Base-by-base conservation (phyloP, 495 filamentous ascomycete genomes). In the Lepraria neglecta region DNA sequence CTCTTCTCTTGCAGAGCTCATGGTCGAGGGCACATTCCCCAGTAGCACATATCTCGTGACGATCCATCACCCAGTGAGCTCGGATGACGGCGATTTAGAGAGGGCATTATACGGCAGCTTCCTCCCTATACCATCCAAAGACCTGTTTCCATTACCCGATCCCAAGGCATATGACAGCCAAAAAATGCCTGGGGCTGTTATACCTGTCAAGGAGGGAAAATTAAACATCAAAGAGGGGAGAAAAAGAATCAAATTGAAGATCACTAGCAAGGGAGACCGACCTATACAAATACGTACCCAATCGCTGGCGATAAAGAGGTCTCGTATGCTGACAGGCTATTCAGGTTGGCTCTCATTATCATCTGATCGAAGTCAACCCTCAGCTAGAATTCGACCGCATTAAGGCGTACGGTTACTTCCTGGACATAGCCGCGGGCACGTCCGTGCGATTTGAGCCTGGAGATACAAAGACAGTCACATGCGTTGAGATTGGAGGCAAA, bases 371-470 rank as follows among this genome's bases (percentile, higher is more conserved):
- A 77, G 87, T 84, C 24, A 98, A 98, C 70, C 89, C 92, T 24
- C 83, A 87, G 72, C 77, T 98, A 58, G 84, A 89, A 69, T 98
- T 98, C 72, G 94, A 98, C 72, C 88, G 94, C n/a, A 72, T 83
- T 31, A 82, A 83, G 54, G 80, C 92, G 1, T 92, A 92, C 66
- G 94, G 94, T 3, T 96, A 80, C 72, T 82, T 92, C 12, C 79
- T 98, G 24, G 92, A 98, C 69, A 92, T 97, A 45, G 73, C 92
- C 3, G 91, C 95, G 12, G 94, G 94, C 15, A 97, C 92, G 1
- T 94, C 91, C 17, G 85, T 97, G 38, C 84, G 94, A 40, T 98
- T 98, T 64, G 94, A 98, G 75, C 92, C 94, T 0, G 94, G 94
- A 45, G 92, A 97, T 72, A 85, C 83, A 35, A 95, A 90, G 78